A percentile compares a stretch with the other conserved stretches of the same genome.
These are phyloP conservation scores for Tricholoma matsutake DNA, from an alignment of 768 basidiomycete genomes.

Conservation along the genomic window DNA sequence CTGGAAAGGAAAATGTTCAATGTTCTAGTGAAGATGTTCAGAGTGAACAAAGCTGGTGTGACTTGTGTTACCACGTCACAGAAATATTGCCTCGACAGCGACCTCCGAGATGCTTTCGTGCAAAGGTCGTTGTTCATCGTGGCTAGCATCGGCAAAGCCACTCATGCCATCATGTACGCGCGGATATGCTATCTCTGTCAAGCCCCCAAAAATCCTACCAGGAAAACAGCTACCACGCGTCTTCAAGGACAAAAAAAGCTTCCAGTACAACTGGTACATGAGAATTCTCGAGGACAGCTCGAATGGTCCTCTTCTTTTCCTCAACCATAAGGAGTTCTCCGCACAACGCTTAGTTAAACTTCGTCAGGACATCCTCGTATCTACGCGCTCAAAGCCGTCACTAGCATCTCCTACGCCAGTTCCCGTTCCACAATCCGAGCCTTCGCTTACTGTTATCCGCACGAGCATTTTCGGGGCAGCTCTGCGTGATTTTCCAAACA, in stretches of 20 bases:
- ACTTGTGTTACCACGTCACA: slow-evolving; percentile 15
- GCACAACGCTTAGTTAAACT: slow-evolving; percentile 65
- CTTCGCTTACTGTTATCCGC: slow-evolving; percentile 66
- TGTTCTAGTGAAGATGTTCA: background rate
- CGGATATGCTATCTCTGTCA: slow-evolving; percentile 56
- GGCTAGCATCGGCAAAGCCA: slow-evolving; percentile 20
- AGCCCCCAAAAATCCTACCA: slow-evolving; percentile 46
- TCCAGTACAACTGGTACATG: slow-evolving; percentile 78
- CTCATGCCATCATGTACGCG: slow-evolving; percentile 28
- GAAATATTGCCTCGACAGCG: slow-evolving; percentile 8
- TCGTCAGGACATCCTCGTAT: slow-evolving; percentile 65
- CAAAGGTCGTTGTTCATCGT: slow-evolving; percentile 28
- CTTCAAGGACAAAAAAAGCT: slow-evolving; percentile 77
- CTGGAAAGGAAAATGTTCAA: background rate
- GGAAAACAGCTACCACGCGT: slow-evolving; percentile 59
- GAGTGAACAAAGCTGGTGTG: background rate
- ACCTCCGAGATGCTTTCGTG: slow-evolving; percentile 14
- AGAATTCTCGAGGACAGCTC: slow-evolving; percentile 60
- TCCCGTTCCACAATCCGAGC: slow-evolving; percentile 28
- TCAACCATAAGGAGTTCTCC: slow-evolving; percentile 74
- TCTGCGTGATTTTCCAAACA: slow-evolving; percentile 54
- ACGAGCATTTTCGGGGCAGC: slow-evolving; percentile 81
- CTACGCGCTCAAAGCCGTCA: slow-evolving; percentile 42
- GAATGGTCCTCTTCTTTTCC: slow-evolving; percentile 67
- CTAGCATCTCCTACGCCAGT: slow-evolving; percentile 29